These are phyloP conservation scores for Septoria linicola DNA, from an alignment of 2,329 filamentous ascomycete genomes.

Conservation along the genomic window DNA sequence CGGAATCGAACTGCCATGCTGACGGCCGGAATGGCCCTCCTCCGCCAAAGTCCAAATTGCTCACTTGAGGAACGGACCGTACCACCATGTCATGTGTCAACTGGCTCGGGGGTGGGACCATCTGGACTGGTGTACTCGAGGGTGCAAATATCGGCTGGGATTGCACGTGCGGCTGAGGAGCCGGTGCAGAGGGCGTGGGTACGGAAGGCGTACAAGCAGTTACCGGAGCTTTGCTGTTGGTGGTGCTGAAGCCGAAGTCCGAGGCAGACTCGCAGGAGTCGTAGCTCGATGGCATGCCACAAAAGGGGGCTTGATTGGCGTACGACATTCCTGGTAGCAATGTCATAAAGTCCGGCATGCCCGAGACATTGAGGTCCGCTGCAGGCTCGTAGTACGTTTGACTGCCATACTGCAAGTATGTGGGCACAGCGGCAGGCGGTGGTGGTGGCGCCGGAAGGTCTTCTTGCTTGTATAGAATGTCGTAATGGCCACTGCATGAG, in stretches of 20 bases:
- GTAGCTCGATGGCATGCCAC: constrained; percentile 26
- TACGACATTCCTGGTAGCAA: constrained; percentile 50
- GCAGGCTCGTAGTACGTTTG: constrained; percentile 32
- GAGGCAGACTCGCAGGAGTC: constrained; percentile 24
- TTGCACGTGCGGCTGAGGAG: constrained; percentile 33
- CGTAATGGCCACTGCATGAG: constrained; percentile 72
- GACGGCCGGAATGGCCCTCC: constrained; percentile 49
- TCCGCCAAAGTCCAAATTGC: constrained; percentile 31
- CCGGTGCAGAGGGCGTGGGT: constrained; percentile 29
- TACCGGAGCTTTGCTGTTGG: constrained; percentile 26
- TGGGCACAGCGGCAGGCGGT: constrained; percentile 32
- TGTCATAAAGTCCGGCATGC: constrained; percentile 41
- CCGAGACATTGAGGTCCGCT: constrained; percentile 32
- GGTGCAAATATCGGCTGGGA: constrained; percentile 31
- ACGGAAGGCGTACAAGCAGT: constrained; percentile 30
- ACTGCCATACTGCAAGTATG: constrained; percentile 37
- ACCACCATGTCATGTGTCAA: constrained; percentile 35
- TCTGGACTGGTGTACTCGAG: constrained; percentile 29
- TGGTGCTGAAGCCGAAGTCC: constrained; percentile 33
- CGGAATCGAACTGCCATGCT: constrained; percentile 46
- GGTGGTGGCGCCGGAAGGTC: constrained; percentile 43
- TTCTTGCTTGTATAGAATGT: constrained; percentile 77
- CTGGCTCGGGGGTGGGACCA: constrained; percentile 33
- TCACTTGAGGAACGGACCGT: constrained; percentile 30
- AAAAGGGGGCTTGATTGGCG: constrained; percentile 20